These are phyloP conservation scores for Beauveria brongniartii DNA, from an alignment of 2,329 filamentous ascomycete genomes.

Conservation along the genomic window DNA sequence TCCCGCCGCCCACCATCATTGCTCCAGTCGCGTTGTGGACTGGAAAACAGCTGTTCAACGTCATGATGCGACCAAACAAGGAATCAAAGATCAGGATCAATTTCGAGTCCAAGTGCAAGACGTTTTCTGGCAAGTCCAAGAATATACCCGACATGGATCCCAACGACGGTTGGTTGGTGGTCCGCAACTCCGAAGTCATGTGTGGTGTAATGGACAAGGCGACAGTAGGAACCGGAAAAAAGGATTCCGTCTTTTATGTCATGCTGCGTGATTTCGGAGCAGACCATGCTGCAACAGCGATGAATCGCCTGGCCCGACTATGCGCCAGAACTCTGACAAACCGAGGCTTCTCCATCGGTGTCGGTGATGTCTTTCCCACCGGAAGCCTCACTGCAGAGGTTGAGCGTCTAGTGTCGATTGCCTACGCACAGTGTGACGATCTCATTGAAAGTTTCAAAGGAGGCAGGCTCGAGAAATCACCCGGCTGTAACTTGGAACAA, in stretches of 20 bases:
- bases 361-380: conserved; percentile 87
- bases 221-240: conserved; percentile 94
- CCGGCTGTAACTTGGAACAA: conserved; percentile 85
- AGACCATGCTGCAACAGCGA: conserved; percentile 77
- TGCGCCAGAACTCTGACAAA: conserved; percentile 85
- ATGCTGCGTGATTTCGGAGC: conserved; percentile 92
- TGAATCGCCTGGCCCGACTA: conserved; percentile 89
- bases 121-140: conserved; percentile 58
- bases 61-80: conserved; percentile 83
- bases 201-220: conserved; percentile 97
- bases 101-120: conserved; percentile 83
- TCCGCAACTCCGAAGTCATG: conserved; percentile 96
- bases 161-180: conserved; percentile 83
- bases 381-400: conserved; percentile 63
- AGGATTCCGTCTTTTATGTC: conserved; percentile 95
- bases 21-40: conserved; percentile 90
- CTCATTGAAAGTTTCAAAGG: conserved; percentile 73
- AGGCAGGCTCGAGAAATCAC: conserved; percentile 74
- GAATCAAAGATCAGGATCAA: conserved; percentile 79
- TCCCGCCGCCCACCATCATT: conserved; percentile 78
- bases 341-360: conserved; percentile 90
- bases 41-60: conserved; percentile 91
- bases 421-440: conserved; percentile 75
- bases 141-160: conserved; percentile 64
- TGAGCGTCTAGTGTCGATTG: conserved; percentile 63